phyloP scores from a whole-genome alignment of 108 stramenopile genomes.

The Nitzschia inconspicua region DNA sequence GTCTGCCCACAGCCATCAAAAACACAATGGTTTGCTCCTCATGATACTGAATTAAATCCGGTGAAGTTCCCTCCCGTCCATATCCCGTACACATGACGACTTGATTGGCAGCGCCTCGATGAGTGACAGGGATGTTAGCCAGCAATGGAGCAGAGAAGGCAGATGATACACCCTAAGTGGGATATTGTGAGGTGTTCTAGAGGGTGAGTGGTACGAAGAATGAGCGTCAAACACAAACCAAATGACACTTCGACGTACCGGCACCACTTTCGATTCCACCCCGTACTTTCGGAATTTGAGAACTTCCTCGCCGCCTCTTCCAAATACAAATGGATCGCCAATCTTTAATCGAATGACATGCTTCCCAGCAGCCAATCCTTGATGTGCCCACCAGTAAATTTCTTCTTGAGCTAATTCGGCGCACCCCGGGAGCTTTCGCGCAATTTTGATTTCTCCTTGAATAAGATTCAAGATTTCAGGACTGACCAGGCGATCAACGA shows the following conservation, averaged over 20 bases:
- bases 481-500: constrained; percentile 93
- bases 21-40: constrained; percentile 87
- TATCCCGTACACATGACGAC: constrained; percentile 92
- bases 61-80: constrained; percentile 75
- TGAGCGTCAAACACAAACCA: not conserved
- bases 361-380: constrained; percentile 72
- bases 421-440: constrained; percentile 93
- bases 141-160: constrained; percentile 94
- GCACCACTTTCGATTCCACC: constrained; percentile 72
- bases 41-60: constrained; percentile 82
- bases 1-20: constrained; percentile 86
- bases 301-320: constrained; percentile 96
- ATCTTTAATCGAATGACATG: constrained; percentile 98
- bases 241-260: constrained; percentile 37
- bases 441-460: constrained; percentile 72
- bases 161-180: constrained; percentile 84
- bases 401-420: constrained; percentile 92
- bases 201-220: not conserved
- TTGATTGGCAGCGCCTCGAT: constrained; percentile 94
- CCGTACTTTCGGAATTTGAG: constrained; percentile 84
- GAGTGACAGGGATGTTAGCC: constrained; percentile 94
- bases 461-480: constrained; percentile 82
- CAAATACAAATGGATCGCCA: constrained; percentile 98
- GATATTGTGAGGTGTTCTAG: not conserved
- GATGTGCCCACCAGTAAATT: constrained; percentile 89